Evolutionary conservation across 352 stramenopile species (phyloP), one percentile per base, ranked within the genome.

Genomic region (Phytophthora lateralis): DNA sequence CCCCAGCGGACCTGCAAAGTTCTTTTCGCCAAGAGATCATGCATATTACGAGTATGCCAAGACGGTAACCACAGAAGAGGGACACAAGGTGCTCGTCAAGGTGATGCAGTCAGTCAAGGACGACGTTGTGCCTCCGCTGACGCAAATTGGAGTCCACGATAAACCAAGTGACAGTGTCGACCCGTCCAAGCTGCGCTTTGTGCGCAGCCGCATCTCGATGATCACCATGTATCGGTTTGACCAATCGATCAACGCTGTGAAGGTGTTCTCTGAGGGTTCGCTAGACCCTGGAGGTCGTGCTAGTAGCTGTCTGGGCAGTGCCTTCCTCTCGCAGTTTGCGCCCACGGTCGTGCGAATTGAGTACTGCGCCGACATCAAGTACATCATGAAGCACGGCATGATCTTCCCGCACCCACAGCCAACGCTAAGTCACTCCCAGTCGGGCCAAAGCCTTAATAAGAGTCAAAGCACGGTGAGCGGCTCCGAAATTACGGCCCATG

Each of bases 341-440:
- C 75, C 73, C 0, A 80, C 78, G 1, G 66, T 92, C 20, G 64
- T 85, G n/a, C 74, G 82, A 20, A 74, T 92, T 21, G 75, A 89
- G 43, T 69, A 88, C 60, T 83, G 81, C 55, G 80, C 79, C 6
- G 83, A 92, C 48, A 85, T 86, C 57, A 92, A 92, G 77, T 88
- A 88, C 69, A 89, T 92, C 55, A 82, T 88, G 57, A 88, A 89
- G 61, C 81, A 90, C 61, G 79, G 79, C 9, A 80, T 88, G 63
- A 68, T 92, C 48, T 88, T 90, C 49, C 79, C 80, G 2, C 75
- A 85, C 26, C 44, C 72, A 41, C 72, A 64, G 52, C 52, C 49
- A 42, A 51, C 46, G n/a, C 29, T 68, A 3, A 69, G 41, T 20
- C 64, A 68, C 38, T 74, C 69, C 4, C 59, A 67, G 27, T 76